Base-by-base conservation (phyloP, 768 basidiomycete genomes). In the Boletus eberwhitei region DNA sequence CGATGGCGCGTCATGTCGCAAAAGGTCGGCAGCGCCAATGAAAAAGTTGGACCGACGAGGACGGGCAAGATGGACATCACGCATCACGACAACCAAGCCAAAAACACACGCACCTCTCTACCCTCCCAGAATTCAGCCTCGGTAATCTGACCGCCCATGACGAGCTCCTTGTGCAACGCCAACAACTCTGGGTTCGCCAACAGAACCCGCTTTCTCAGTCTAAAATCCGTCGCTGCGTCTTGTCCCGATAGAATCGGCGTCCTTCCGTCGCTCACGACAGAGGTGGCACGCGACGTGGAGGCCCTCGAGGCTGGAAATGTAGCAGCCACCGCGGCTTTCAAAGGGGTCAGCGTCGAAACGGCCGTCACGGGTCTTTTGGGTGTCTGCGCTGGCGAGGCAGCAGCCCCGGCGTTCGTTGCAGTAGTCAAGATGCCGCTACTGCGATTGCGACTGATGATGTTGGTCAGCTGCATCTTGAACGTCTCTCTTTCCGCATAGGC, bases 81-180 rank as follows among this genome's bases (percentile, higher is more conserved):
- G 36, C 43, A 52, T 29, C 16, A 35, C 34, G 41, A 61, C 52
- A 47, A 59, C 50, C 42, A 45, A 19, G 36, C 36, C 45, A 51
- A 34, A 24, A 21, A 26, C n/a, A 47, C 57, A 43, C 63, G 50
- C 67, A 97, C 93, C 81, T 97, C 90, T 65, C 97, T 79, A 32
- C 93, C 93, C 57, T 94, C 93, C 97, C 97, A 98, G 70, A 98
- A 99, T 61, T 99, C 97, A 0, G 84, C 81, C 71, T 98, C 95
- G 2, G 87, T 88, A 31, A 99, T 88, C 59, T 90, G 87, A 11
- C 87, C 85, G 29, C 77, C 77, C 71, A 91, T 83, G 43, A 98
- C 97, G 55, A 98, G 82, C 46, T 96, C 91, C 37, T 85, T 84
- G 70, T 98, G 95, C 41, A 99, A 75, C 12, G 82, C 70, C 19